Percentiles rank a stretch among this genome's conserved stretches.
Conservation (phyloP, 2,329 filamentous ascomycete species). For the Tolypocladium amazonense region DNA sequence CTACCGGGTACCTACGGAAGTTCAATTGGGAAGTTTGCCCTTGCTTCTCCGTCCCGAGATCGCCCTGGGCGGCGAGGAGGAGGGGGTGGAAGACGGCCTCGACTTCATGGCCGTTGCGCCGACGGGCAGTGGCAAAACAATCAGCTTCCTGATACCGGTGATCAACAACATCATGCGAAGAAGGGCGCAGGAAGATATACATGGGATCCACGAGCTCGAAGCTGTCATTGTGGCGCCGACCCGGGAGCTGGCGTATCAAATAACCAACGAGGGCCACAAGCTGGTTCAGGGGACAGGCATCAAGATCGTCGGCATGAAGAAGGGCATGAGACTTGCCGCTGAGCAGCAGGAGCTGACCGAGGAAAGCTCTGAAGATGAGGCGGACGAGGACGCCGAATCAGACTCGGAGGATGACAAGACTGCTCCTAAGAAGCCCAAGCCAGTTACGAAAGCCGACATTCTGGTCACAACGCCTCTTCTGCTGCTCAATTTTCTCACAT, state of each 20-base stretch:
- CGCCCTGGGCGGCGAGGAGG: constrained; percentile 29
- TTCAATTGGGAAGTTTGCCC: constrained; percentile 80
- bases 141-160: constrained; percentile 82
- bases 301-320: constrained; percentile 71
- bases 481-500: constrained; percentile 61
- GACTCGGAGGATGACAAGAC: constrained; percentile 25
- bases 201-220: constrained; percentile 40
- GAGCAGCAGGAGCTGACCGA: constrained; percentile 26
- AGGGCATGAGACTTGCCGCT: constrained; percentile 62
- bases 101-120: constrained; percentile 85
- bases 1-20: constrained; percentile 82
- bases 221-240: constrained; percentile 69
- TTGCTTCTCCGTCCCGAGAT: constrained; percentile 54
- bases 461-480: constrained; percentile 40
- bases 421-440: constrained; percentile 15
- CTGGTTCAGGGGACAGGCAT: constrained; percentile 66
- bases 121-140: constrained; percentile 91
- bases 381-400: constrained; percentile 21
- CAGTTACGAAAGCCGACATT: constrained; percentile 24
- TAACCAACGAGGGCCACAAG: constrained; percentile 79
- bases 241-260: constrained; percentile 68
- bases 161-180: constrained; percentile 63
- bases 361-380: constrained; percentile 26
- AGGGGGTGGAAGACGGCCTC: constrained; percentile 30
- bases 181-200: constrained; percentile 32